Percentiles rank a stretch among this genome's conserved stretches.
phyloP scores from a whole-genome alignment of 768 basidiomycete species.

The Podaxis mareebaensis region DNA sequence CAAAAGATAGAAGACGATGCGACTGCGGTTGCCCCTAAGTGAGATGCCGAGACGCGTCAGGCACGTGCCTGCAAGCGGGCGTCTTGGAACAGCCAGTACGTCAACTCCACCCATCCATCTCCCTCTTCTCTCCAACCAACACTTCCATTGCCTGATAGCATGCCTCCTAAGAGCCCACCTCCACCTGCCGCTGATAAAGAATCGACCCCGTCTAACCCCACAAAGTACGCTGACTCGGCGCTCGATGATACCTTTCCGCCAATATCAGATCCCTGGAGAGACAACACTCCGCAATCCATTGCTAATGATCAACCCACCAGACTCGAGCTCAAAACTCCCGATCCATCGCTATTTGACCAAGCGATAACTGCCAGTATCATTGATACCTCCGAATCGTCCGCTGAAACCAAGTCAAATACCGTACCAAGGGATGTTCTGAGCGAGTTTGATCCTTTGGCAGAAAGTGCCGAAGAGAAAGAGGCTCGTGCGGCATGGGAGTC shows the following conservation, averaged over 20 bases:
- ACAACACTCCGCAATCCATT: slow-evolving; percentile 20
- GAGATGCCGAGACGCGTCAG: slow-evolving; percentile 13
- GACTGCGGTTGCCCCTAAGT: not conserved
- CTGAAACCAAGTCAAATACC: slow-evolving; percentile 21
- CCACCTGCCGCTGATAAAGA: not conserved
- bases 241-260: slow-evolving; percentile 21
- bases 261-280: slow-evolving; percentile 44
- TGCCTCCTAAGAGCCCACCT: not conserved
- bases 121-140: not conserved
- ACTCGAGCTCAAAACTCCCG: slow-evolving; percentile 36
- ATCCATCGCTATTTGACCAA: slow-evolving; percentile 43
- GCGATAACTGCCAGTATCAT: slow-evolving; percentile 38
- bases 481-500: slow-evolving; percentile 67
- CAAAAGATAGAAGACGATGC: not conserved
- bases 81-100: slow-evolving; percentile 4
- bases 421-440: slow-evolving; percentile 45
- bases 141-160: slow-evolving; percentile 4
- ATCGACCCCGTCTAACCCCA: not conserved
- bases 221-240: not conserved
- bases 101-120: slow-evolving; percentile 3
- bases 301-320: slow-evolving; percentile 18
- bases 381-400: slow-evolving; percentile 24
- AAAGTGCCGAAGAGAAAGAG: slow-evolving; percentile 52
- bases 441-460: slow-evolving; percentile 69
- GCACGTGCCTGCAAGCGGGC: slow-evolving; percentile 14